Evolutionary conservation across 2,329 filamentous ascomycete species (phyloP).

Genomic region (Aureobasidium sp.): DNA sequence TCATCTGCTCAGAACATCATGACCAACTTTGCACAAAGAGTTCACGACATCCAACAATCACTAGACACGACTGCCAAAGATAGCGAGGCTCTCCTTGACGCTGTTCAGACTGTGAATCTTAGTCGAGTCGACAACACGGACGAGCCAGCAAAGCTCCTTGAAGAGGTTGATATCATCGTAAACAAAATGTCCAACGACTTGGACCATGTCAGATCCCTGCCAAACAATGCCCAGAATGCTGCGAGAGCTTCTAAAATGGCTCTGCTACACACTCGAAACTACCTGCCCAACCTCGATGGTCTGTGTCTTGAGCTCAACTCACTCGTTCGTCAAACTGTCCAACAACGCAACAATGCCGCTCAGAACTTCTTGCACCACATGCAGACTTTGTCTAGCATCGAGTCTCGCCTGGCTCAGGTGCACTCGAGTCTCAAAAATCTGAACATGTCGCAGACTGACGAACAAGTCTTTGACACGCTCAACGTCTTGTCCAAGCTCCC

Average conservation of each 20-base stretch:
- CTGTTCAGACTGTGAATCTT: conserved; percentile 39
- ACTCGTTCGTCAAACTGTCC: conserved; percentile 44
- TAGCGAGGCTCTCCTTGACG: conserved; percentile 38
- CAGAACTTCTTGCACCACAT: conserved; percentile 65
- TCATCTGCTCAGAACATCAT: conserved; percentile 58
- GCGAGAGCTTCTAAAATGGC: conserved; percentile 58
- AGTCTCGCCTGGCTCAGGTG: conserved; percentile 64
- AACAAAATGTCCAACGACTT: conserved; percentile 85
- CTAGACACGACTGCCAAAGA: conserved; percentile 36
- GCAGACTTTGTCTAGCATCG: conserved; percentile 74
- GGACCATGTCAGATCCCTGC: conserved; percentile 64
- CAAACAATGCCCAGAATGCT: conserved; percentile 58
- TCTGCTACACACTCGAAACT: conserved; percentile 55
- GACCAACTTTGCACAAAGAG: conserved; percentile 54
- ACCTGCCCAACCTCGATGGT: conserved; percentile 54
- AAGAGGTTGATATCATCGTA: conserved; percentile 79
- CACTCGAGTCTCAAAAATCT: conserved; percentile 66
- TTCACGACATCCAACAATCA: conserved; percentile 36
- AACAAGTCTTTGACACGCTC: conserved; percentile 74
- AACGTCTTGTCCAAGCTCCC: conserved; percentile 76
- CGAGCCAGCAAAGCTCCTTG: conserved; percentile 62
- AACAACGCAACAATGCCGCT: conserved; percentile 62
- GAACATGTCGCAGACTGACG: conserved; percentile 65
- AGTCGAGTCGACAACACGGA: conserved; percentile 47
- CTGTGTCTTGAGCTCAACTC: conserved; percentile 51